Evolutionary conservation across 2,329 filamentous ascomycete genomes (phyloP), one percentile per base, ranked within the genome.

Genomic region (Phaeosphaeria sp.): DNA sequence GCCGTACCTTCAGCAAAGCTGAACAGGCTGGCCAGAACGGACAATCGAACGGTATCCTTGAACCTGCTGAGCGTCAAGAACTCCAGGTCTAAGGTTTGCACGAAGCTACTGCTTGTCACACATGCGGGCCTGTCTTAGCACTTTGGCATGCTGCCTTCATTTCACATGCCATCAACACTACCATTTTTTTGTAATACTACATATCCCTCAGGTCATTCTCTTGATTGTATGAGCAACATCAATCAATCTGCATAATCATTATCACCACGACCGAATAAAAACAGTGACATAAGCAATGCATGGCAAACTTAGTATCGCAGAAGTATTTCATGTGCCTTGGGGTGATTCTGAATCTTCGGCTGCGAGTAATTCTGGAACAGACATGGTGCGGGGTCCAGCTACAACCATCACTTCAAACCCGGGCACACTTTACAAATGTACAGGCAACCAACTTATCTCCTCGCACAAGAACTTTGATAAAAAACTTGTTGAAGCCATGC

Each of bases 1-100:
- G 69, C 21, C 64, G 74, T 20, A 72, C 63, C 24, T 74, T 72
- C 52, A 69, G 67, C 59, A 76, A 77, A 65, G 67, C 71, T 22
- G 69, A 73, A 53, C 72, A 74, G 58, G 68, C 66, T 18, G 60
- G 59, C 39, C 72, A 74, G 53, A 68, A 63, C 21, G 61, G 59
- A 46, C 54, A 47, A 8, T 57, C 50, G 8, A 56, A 50, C 27
- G 67, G 67, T 43, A 56, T 71, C 8, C 55, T 71, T 42, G 67
- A 69, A 55, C 65, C 66, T 6, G 65, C 66, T 4, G 67, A 71
- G 58, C 62, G 66, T 33, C 64, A 65, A 21, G 67, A 71, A 57
- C 51, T 58, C 21, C 65, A 68, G 46, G 67, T 69, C 6, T 70
- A 64, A 33, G 22, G 18, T 36, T 39, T 18, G 6, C 8, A 13